These are phyloP conservation scores for Saccharomyces mikatae DNA, from an alignment of 805 yeast species.

Conservation along the genomic window DNA sequence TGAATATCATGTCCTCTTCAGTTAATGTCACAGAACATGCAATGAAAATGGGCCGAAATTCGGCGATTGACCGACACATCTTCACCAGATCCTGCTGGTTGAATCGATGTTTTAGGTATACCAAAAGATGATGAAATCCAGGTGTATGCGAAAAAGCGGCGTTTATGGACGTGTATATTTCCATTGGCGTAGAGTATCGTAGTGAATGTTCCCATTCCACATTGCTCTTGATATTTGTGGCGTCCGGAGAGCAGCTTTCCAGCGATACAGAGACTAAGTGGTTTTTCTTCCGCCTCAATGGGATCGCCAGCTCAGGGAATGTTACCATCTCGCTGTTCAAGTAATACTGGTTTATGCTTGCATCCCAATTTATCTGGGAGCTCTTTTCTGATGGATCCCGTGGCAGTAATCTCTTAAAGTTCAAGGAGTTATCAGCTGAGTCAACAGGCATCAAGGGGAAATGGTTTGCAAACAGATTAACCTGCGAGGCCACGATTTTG, in stretches of 20 bases:
- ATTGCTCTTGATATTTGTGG: slow-evolving; percentile 14
- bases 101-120: slow-evolving; percentile 66
- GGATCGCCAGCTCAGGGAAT: slow-evolving; percentile 48
- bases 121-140: slow-evolving; percentile 76
- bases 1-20: slow-evolving; percentile 85
- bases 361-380: slow-evolving; percentile 36
- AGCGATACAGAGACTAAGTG: slow-evolving; percentile 20
- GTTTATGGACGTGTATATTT: slow-evolving; percentile 66
- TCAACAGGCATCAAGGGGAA: slow-evolving; percentile 27
- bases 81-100: slow-evolving; percentile 60
- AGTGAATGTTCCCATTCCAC: slow-evolving; percentile 29
- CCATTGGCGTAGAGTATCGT: slow-evolving; percentile 57
- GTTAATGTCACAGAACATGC: slow-evolving; percentile 81
- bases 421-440: slow-evolving; percentile 8
- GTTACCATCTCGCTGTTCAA: slow-evolving; percentile 43
- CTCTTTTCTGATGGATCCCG: slow-evolving; percentile 9
- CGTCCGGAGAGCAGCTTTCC: slow-evolving; percentile 20
- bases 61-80: slow-evolving; percentile 83
- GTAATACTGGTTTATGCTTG: slow-evolving; percentile 57
- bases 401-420: slow-evolving; percentile 18
- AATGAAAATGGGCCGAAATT: slow-evolving; percentile 84
- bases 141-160: slow-evolving; percentile 84
- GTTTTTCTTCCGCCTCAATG: neutral
- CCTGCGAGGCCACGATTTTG: slow-evolving; percentile 19
- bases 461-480: slow-evolving; percentile 24